Base-by-base conservation (phyloP, 192 early-diverging fungal species). In the Diversispora eburnea region DNA sequence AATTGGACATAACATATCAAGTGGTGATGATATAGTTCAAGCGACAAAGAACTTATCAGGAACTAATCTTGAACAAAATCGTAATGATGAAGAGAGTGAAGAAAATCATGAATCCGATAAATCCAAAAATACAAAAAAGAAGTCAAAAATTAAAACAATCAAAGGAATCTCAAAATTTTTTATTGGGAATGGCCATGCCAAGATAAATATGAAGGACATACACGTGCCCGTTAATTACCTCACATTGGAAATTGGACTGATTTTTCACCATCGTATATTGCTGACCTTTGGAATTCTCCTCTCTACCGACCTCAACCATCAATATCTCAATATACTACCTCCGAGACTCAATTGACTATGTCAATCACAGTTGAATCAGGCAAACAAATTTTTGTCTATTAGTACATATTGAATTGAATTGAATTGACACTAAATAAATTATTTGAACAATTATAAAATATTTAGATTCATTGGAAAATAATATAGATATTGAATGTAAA, bases 31-130 rank as follows among this genome's bases (percentile, higher is more conserved):
- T 17, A 68, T 68, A 54, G 33, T 68, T n/a, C 10, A 51, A 7
- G 67, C 17, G 4, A 39, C 49, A 39, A 25, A 68, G 8, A 25
- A 25, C 6, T 51, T 68, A 33, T 5, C 47, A 5, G 39, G 67
- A 39, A 68, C 67, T 39, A 54, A n/a, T 54, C 39, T 68, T 17
- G 67, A 22, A 68, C 45, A 68, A 20, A 47, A 66, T 66, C 25
- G 15, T 17, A 39, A 41, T 41, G 60, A 62, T 17, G 17, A 12
- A 41, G 33, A 41, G 17, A 62, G 15, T 62, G 39, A 62, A 4
- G 9, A 25, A 41, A 39, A 62, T 15, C 17, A 9, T 62, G 60
- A 10, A 41, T 2, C 33, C 9, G 5, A 42, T 3, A 60, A 10
- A 4, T 10, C 25, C 8, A 62, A 42, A 41, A 45, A 25, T 17